phyloP scores from a whole-genome alignment of 2,329 filamentous ascomycete genomes.

The Microcyclospora pomicola region DNA sequence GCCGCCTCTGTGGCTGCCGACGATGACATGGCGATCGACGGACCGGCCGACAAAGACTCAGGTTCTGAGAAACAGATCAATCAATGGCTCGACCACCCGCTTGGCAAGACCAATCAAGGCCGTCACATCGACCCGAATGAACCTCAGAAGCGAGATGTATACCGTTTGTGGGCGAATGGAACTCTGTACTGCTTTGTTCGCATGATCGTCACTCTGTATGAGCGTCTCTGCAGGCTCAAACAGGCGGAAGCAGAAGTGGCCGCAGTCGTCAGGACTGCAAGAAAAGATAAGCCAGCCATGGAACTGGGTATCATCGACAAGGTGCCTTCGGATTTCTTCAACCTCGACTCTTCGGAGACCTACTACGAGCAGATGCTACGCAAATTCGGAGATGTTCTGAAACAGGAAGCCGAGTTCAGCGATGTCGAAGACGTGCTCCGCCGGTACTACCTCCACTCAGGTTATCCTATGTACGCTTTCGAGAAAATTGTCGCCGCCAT shows the following conservation, averaged over 20 bases:
- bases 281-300: conserved; percentile 63
- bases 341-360: conserved; percentile 34
- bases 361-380: conserved; percentile 78
- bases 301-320: conserved; percentile 76
- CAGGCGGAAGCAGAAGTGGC: conserved; percentile 59
- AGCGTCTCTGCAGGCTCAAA: conserved; percentile 72
- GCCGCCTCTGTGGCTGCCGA: conserved; percentile 64
- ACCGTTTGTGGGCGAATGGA: conserved; percentile 84
- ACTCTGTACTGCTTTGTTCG: conserved; percentile 91
- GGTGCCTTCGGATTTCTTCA: conserved; percentile 59
- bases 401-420: conserved; percentile 64
- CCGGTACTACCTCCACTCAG: conserved; percentile 78
- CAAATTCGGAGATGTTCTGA: conserved; percentile 76
- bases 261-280: conserved; percentile 59
- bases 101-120: conserved; percentile 39
- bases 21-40: conserved; percentile 50
- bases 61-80: conserved; percentile 45
- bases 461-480: conserved; percentile 88
- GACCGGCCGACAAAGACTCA: conserved; percentile 9
- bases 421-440: conserved; percentile 83
- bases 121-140: conserved; percentile 56
- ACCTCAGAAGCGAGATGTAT: conserved; percentile 64
- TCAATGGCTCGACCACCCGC: conserved; percentile 50
- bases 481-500: conserved; percentile 76
- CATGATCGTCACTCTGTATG: conserved; percentile 83